phyloP scores from a whole-genome alignment of 768 basidiomycete species.

The Xerocomellus chrysenteron region DNA sequence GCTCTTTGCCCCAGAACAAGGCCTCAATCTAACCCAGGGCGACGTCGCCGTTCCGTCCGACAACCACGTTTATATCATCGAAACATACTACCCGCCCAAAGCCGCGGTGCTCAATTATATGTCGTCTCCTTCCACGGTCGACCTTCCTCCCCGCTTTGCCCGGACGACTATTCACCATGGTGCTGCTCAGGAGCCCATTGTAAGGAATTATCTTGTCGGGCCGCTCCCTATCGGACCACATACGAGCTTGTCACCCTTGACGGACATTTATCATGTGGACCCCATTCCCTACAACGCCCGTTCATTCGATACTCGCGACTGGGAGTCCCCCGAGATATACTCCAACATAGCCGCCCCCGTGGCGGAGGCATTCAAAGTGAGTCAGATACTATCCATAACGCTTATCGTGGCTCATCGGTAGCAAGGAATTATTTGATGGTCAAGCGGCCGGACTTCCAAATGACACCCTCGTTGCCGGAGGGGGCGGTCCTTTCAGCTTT shows the following conservation, averaged over 20 bases:
- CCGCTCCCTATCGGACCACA: constrained; percentile 47
- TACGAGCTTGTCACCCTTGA: constrained; percentile 43
- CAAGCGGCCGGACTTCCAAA: constrained; percentile 42
- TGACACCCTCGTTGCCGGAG: constrained; percentile 49
- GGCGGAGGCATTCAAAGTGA: constrained; percentile 42
- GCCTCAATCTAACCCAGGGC: constrained; percentile 48
- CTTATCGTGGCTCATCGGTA: not conserved
- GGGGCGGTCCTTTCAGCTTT: constrained; percentile 52
- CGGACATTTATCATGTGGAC: constrained; percentile 51
- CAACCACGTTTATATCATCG: constrained; percentile 52
- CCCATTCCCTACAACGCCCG: constrained; percentile 57
- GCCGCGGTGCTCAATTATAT: constrained; percentile 46
- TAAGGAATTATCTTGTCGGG: constrained; percentile 57
- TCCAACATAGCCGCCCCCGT: constrained; percentile 36
- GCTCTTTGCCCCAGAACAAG: constrained; percentile 41
- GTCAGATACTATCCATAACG: not conserved
- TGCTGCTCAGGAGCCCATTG: constrained; percentile 37
- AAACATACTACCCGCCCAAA: constrained; percentile 50
- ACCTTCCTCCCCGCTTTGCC: constrained; percentile 41
- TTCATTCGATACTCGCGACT: constrained; percentile 32
- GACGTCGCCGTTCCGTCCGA: constrained; percentile 38
- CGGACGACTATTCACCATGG: constrained; percentile 55
- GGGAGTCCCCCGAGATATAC: constrained; percentile 29
- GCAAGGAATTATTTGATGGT: constrained; percentile 50
- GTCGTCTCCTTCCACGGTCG: constrained; percentile 27